Percentiles rank a stretch among this genome's conserved stretches.
Conservation (phyloP, 2,329 filamentous ascomycete genomes). For the Aphanocladium album region DNA sequence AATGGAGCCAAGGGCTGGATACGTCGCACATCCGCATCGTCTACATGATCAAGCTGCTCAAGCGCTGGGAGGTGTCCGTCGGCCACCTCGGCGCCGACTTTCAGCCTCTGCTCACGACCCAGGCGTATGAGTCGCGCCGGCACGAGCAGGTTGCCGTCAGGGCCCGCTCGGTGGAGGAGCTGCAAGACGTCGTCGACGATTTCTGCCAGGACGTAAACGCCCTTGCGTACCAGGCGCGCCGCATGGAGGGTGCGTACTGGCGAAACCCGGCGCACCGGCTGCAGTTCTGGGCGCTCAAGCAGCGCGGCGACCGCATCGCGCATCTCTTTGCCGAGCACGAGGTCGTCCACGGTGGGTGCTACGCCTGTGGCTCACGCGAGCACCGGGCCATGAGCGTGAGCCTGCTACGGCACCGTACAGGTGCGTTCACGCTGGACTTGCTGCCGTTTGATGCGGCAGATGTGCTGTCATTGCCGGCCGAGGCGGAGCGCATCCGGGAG, state of each 20-base stretch:
- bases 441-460: neutral
- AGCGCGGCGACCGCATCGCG: slow-evolving; percentile 13
- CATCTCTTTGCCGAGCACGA: slow-evolving; percentile 14
- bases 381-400: slow-evolving; percentile 10
- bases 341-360: neutral
- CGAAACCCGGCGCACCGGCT: slow-evolving; percentile 13
- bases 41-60: slow-evolving; percentile 20
- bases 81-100: slow-evolving; percentile 18
- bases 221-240: slow-evolving; percentile 16
- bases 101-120: slow-evolving; percentile 18
- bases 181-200: slow-evolving; percentile 18
- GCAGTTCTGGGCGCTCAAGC: slow-evolving; percentile 18
- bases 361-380: neutral
- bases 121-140: slow-evolving; percentile 16
- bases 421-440: neutral
- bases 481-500: slow-evolving; percentile 12
- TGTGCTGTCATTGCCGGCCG: slow-evolving; percentile 3
- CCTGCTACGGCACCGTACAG: slow-evolving; percentile 13
- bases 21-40: slow-evolving; percentile 16
- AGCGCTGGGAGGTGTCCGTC: slow-evolving; percentile 20
- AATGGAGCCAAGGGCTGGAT: slow-evolving; percentile 15
- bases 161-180: slow-evolving; percentile 16
- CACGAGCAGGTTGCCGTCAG: slow-evolving; percentile 13
- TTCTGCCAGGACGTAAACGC: slow-evolving; percentile 21
- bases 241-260: slow-evolving; percentile 16